Evolutionary conservation across 352 stramenopile species (phyloP), one percentile per base, ranked within the genome.

Genomic region (Globisporangium canariense): DNA sequence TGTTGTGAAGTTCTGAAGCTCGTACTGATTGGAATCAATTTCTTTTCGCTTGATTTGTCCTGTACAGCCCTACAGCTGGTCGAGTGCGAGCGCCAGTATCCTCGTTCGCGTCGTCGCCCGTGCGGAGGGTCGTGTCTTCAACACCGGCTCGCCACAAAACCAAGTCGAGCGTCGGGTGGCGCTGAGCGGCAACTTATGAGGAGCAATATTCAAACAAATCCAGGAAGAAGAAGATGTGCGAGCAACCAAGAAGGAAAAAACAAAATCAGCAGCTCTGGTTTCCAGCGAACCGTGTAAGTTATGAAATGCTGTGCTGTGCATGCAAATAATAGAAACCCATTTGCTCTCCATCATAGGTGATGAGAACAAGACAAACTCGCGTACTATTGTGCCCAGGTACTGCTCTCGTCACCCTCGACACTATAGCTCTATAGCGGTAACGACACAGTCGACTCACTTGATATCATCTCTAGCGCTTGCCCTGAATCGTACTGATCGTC

Each of bases 161-260:
- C n/a, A 90, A 89, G 52, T 81, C 72, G 73, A 90, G 81, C 57
- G 79, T 66, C 9, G 67, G 80, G 25, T 92, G 83, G 83, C 71
- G 83, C 22, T 90, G 49, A 75, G 30, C 2, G 25, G 2, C 34
- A 41, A 3, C 4, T 11, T 22, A 41, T 3, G 45, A 58, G 32
- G 50, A 49, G 14, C 25, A 28, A 28, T 28, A 46, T 18, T 40
- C 34, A 11, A 11, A 46, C 13, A 46, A 43, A 10, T 14, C 11
- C 40, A 14, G 14, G 13, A 46, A 20, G 14, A 14, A 46, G 40
- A 46, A 46, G n/a, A n/a, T 20, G 25, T 55, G 13, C 14, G 13
- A n/a, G 25, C 51, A 57, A 41, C 14, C 51, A 57, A 40, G 32
- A 30, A 53, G 20, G 25, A 28, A 28, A 41, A 41, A 11, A 11